Conservation (phyloP, 108 stramenopile genomes). For the Schizochytrium sp. region DNA sequence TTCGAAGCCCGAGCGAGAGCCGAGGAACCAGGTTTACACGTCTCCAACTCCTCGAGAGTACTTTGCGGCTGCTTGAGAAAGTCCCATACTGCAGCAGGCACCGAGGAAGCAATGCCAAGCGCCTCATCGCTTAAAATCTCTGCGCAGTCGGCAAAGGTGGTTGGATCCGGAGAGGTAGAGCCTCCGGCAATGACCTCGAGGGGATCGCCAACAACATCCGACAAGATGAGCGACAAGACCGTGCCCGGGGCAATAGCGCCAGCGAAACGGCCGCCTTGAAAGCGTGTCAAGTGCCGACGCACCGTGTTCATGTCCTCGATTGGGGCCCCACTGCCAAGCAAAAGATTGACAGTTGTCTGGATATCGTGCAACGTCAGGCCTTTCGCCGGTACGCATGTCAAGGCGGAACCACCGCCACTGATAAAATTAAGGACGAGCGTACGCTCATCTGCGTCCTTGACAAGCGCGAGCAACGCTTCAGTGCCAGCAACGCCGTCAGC, state of each 20-base stretch:
- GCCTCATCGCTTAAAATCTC: not conserved
- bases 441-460: not conserved
- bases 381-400: not conserved
- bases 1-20: not conserved
- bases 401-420: constrained; percentile 11
- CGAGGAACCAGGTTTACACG: not conserved
- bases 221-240: not conserved
- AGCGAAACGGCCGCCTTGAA: constrained; percentile 18
- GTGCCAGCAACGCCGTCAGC: not conserved
- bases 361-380: not conserved
- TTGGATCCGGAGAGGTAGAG: not conserved
- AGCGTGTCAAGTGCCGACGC: not conserved
- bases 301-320: constrained; percentile 24
- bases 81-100: not conserved
- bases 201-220: constrained; percentile 1
- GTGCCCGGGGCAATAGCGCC: not conserved
- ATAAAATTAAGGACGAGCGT: not conserved
- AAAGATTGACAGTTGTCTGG: not conserved
- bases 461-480: not conserved
- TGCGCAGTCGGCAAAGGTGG: not conserved
- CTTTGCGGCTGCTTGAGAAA: not conserved
- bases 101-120: not conserved
- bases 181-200: constrained; percentile 11
- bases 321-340: constrained; percentile 13
- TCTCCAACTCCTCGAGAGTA: not conserved